Percentiles rank a stretch among this genome's conserved stretches.
Conservation (phyloP, 2,329 filamentous ascomycete species). For the Hypoxylon sp. region DNA sequence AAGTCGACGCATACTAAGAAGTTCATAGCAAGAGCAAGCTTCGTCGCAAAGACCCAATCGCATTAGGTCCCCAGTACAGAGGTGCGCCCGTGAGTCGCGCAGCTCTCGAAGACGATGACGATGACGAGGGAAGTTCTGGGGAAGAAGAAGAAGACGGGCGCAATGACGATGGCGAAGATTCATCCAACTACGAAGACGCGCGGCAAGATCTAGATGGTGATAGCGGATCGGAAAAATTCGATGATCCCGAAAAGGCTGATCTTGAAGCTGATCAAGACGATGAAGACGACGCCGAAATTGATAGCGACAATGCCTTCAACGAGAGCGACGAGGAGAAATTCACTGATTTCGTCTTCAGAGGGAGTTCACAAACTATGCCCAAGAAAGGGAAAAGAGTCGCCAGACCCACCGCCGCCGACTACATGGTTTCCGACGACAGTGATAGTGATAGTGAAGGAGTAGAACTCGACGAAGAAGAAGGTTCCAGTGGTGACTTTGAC, state of each 20-base stretch:
- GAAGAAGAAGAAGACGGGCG: constrained; percentile 61
- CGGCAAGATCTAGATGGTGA: constrained; percentile 47
- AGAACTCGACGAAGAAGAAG: constrained; percentile 57
- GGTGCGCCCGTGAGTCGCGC: constrained; percentile 81
- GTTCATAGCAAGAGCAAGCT: constrained; percentile 82
- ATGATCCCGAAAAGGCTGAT: constrained; percentile 70
- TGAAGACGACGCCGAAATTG: constrained; percentile 72
- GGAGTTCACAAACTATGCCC: constrained; percentile 67
- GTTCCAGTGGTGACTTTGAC: constrained; percentile 55
- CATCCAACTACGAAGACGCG: constrained; percentile 53
- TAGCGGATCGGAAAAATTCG: constrained; percentile 59
- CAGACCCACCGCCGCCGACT: constrained; percentile 70
- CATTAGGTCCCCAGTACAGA: constrained; percentile 84
- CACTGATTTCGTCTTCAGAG: constrained; percentile 77
- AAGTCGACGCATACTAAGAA: constrained; percentile 39
- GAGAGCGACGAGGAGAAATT: constrained; percentile 89
- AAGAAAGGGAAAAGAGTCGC: constrained; percentile 55
- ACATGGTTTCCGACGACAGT: constrained; percentile 64
- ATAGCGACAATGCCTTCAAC: constrained; percentile 80
- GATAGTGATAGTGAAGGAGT: constrained; percentile 57
- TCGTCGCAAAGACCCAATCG: constrained; percentile 77
- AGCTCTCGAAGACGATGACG: constrained; percentile 64
- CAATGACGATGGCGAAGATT: constrained; percentile 47
- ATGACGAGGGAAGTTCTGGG: constrained; percentile 55
- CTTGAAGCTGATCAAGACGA: constrained; percentile 65